phyloP scores from a whole-genome alignment of 2,329 filamentous ascomycete species.

The Knufia fluminis region DNA sequence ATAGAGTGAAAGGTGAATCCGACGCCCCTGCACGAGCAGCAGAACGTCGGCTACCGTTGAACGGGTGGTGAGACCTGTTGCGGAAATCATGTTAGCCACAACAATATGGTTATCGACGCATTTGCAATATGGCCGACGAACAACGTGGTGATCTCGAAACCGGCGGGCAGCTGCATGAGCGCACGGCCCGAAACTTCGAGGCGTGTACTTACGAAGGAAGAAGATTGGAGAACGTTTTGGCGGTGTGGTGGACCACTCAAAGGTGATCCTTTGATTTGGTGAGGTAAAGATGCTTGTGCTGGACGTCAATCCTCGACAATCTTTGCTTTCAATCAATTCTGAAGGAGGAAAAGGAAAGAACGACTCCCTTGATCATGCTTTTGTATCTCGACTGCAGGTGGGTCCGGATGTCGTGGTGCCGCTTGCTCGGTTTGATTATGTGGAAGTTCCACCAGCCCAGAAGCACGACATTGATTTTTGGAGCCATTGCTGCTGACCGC shows the following conservation, averaged over 20 bases:
- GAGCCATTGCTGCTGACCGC: neutral
- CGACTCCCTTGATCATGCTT: neutral
- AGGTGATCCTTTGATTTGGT: constrained; percentile 18
- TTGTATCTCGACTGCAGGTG: neutral
- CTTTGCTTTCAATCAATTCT: neutral
- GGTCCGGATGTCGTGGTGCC: neutral
- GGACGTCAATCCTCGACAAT: neutral
- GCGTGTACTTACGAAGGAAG: constrained; percentile 75
- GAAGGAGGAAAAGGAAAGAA: neutral
- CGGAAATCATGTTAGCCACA: constrained; percentile 12
- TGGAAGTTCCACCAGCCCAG: neutral
- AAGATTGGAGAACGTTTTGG: constrained; percentile 98
- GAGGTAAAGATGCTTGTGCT: neutral
- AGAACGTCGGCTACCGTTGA: constrained; percentile 92
- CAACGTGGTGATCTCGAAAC: neutral
- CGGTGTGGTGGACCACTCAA: constrained; percentile 40
- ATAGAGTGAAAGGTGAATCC: constrained; percentile 44
- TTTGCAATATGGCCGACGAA: constrained; percentile 3
- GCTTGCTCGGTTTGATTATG: neutral
- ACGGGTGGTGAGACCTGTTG: constrained; percentile 79
- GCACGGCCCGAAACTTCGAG: constrained; percentile 7
- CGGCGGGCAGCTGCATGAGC: neutral
- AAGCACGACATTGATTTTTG: neutral
- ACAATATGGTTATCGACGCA: constrained; percentile 10
- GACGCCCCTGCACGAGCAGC: constrained; percentile 74